Percentiles rank a stretch among this genome's conserved stretches.
phyloP scores from a whole-genome alignment of 352 stramenopile species.

The Plasmopara viticola region DNA sequence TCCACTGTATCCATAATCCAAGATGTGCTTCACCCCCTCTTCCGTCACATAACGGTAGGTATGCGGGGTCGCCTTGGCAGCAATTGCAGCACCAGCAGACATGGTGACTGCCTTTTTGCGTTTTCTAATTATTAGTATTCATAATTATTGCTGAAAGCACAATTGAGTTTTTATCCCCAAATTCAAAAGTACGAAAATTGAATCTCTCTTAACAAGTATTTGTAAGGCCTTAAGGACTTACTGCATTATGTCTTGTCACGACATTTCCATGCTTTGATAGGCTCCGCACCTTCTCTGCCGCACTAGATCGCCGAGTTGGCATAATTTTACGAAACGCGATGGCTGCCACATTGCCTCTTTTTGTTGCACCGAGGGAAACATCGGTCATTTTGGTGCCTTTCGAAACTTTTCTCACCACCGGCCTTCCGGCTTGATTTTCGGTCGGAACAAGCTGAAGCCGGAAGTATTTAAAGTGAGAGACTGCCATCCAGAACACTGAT shows the following conservation, averaged over 20 bases:
- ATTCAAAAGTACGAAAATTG: too few species aligned
- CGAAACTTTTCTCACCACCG: background rate
- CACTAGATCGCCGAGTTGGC: conserved; percentile 18
- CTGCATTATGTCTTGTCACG: background rate
- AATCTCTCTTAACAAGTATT: too few species aligned
- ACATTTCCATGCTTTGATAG: conserved; percentile 10
- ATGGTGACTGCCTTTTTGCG: too few species aligned
- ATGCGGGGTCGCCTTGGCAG: conserved; percentile 2
- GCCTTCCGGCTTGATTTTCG: conserved; percentile 3
- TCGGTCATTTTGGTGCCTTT: conserved; percentile 5
- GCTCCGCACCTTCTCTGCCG: conserved; percentile 21
- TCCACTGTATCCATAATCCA: conserved; percentile 83
- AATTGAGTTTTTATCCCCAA: too few species aligned
- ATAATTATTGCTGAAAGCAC: too few species aligned
- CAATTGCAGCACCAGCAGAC: too few species aligned
- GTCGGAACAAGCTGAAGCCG: conserved; percentile 29
- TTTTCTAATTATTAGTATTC: too few species aligned
- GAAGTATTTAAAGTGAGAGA: conserved; percentile 50
- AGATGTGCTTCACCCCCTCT: conserved; percentile 57
- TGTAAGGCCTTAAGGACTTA: too few species aligned
- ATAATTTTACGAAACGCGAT: conserved; percentile 11
- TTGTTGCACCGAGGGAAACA: background rate
- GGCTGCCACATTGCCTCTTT: background rate
- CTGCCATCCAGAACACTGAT: conserved; percentile 30
- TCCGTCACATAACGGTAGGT: conserved; percentile 67